Conservation (phyloP, 768 basidiomycete species). For the Mrakia blollopis region DNA sequence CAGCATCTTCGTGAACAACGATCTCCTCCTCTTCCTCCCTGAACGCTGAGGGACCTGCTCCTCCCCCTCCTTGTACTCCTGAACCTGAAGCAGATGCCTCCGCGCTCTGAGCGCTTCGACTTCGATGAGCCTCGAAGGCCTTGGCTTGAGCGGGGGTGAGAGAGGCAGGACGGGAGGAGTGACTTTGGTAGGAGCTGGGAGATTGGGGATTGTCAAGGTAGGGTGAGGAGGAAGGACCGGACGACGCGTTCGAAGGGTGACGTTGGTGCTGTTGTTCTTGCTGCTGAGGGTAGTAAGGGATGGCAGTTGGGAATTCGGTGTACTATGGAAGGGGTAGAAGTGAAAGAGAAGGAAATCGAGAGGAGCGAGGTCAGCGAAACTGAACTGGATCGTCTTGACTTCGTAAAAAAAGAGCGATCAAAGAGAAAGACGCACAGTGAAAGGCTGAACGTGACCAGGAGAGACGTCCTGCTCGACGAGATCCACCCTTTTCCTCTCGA, state of each 20-base stretch:
- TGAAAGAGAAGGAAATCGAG: background rate
- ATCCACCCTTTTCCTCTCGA: background rate
- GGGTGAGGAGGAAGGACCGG: background rate
- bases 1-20: background rate
- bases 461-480: background rate
- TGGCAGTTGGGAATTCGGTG: too few relatives aligned
- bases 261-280: too few relatives aligned
- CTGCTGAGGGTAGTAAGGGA: too few relatives aligned
- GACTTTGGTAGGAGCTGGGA: background rate
- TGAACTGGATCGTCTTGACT: background rate
- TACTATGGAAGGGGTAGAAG: too few relatives aligned
- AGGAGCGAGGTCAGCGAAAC: background rate
- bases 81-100: background rate
- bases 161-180: background rate
- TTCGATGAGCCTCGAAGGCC: background rate
- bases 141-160: background rate
- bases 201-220: background rate
- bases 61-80: background rate
- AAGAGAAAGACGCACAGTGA: background rate
- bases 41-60: background rate
- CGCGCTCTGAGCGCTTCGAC: background rate
- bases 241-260: background rate
- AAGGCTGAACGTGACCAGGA: background rate
- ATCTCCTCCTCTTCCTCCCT: constrained; percentile 8
- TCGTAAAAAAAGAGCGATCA: background rate